phyloP scores from a whole-genome alignment of 768 basidiomycete species.

The Clitopilus passeckerianus region DNA sequence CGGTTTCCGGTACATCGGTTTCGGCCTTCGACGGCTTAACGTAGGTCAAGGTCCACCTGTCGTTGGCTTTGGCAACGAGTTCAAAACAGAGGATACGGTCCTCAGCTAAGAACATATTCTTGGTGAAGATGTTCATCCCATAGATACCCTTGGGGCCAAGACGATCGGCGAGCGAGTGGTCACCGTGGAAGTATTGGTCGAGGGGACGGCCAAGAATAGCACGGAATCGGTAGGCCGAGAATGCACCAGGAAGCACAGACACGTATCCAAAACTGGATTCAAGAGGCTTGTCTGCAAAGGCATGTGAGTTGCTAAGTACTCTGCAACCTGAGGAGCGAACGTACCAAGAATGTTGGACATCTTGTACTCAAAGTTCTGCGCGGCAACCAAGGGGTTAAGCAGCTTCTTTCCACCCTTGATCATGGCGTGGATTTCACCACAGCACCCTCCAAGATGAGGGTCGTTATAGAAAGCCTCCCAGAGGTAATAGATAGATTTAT shows the following conservation, averaged over 20 bases:
- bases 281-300: slow-evolving; percentile 72
- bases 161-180: slow-evolving; percentile 86
- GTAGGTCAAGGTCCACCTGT: slow-evolving; percentile 82
- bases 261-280: slow-evolving; percentile 97
- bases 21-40: slow-evolving; percentile 96
- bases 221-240: slow-evolving; percentile 92
- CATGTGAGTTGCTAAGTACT: neutral
- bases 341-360: slow-evolving; percentile 93
- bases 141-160: slow-evolving; percentile 92
- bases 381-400: slow-evolving; percentile 87
- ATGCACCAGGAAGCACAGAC: slow-evolving; percentile 92
- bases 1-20: slow-evolving; percentile 94
- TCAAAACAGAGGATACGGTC: slow-evolving; percentile 98
- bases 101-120: slow-evolving; percentile 80
- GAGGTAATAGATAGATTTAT: slow-evolving; percentile 92
- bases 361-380: slow-evolving; percentile 97
- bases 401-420: slow-evolving; percentile 90
- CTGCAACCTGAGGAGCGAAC: slow-evolving; percentile 5
- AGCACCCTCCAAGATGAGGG: slow-evolving; percentile 76
- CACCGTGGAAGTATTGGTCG: slow-evolving; percentile 84
- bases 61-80: slow-evolving; percentile 84
- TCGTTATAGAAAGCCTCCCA: slow-evolving; percentile 92
- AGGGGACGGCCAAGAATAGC: slow-evolving; percentile 88
- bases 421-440: slow-evolving; percentile 97
- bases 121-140: slow-evolving; percentile 96